phyloP scores from a whole-genome alignment of 352 stramenopile species.

The Elongisporangium senticosum region DNA sequence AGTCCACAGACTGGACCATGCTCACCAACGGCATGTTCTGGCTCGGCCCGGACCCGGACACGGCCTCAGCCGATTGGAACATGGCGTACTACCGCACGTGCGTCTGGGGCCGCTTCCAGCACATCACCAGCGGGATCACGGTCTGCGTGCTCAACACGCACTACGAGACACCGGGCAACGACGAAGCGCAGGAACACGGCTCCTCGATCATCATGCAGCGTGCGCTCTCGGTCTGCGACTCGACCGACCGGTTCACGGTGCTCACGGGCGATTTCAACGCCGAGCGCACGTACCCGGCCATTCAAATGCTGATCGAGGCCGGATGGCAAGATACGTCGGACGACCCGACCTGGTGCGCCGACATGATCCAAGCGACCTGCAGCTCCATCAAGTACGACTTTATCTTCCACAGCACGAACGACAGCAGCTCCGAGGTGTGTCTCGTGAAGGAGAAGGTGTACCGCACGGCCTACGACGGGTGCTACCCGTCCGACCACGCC shows the following conservation, averaged over 20 bases:
- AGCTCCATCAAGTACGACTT: conserved; percentile 67
- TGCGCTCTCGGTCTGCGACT: conserved; percentile 40
- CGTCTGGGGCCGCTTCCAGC: conserved; percentile 68
- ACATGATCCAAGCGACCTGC: conserved; percentile 55
- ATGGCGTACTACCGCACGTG: conserved; percentile 74
- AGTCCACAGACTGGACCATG: conserved; percentile 42
- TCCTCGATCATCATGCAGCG: conserved; percentile 62
- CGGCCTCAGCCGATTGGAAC: conserved; percentile 43
- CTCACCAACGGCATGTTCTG: conserved; percentile 66
- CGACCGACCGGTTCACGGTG: conserved; percentile 53
- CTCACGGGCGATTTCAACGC: conserved; percentile 72
- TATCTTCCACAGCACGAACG: conserved; percentile 33
- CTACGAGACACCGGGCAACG: conserved; percentile 76
- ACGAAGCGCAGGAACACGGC: conserved; percentile 59
- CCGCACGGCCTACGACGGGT: conserved; percentile 53
- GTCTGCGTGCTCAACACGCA: conserved; percentile 79
- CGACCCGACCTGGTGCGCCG: conserved; percentile 60
- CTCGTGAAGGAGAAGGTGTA: conserved; percentile 52
- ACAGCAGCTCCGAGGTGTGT: conserved; percentile 27
- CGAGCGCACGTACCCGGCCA: conserved; percentile 54
- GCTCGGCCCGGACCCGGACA: conserved; percentile 51
- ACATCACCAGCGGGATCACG: conserved; percentile 48
- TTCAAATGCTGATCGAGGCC: conserved; percentile 47
- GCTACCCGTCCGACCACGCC: conserved; percentile 75
- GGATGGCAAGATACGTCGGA: conserved; percentile 40